Evolutionary conservation across 2,329 filamentous ascomycete species (phyloP), one percentile per base, ranked within the genome.

Genomic region (Colletotrichum eremochloae): DNA sequence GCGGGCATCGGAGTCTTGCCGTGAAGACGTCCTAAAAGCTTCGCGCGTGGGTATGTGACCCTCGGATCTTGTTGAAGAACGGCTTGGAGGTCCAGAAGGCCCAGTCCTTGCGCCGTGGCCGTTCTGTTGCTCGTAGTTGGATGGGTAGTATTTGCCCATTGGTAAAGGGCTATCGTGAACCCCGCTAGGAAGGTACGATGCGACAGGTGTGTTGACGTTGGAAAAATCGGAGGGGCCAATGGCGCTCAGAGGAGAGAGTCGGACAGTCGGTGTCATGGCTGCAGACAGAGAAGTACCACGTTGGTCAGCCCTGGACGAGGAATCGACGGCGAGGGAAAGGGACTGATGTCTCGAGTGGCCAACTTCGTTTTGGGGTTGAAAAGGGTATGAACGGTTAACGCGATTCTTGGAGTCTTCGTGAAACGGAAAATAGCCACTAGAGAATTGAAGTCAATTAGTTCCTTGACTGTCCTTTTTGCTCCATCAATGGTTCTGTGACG

Each of bases 91-190:
- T 2, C 60, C 63, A 24, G 65, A 64, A 67, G 55, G 66, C 40
- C 46, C 74, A 73, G 61, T 75, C 66, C 65, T 73, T 76, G 50
- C 7, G 8, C 65, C 56, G 12, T 74, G 74, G 29, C 73, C 74
- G 62, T 79, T 81, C 62, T 82, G 78, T 38, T 81, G 82, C 75
- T 89, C 87, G 75, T 90, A 91, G 79, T 91, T 91, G 36, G 88
- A 86, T 0, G 89, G 89, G 71, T 91, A 90, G 76, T 91, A 91
- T 79, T 91, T 91, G 33, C 89, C 89, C 80, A 90, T 82, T 0
- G 89, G 87, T 42, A 89, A 79, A 5, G 83, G 79, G 46, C 79
- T 83, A 48, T 85, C 84, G 62, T 86, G 83, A 48, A 85, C 81
- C 2, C 86, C 87, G 36, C 84, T 84, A 8, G 87, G 86, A 42